phyloP scores from a whole-genome alignment of 2,329 filamentous ascomycete species.

The Phyllosticta citrichinensis region DNA sequence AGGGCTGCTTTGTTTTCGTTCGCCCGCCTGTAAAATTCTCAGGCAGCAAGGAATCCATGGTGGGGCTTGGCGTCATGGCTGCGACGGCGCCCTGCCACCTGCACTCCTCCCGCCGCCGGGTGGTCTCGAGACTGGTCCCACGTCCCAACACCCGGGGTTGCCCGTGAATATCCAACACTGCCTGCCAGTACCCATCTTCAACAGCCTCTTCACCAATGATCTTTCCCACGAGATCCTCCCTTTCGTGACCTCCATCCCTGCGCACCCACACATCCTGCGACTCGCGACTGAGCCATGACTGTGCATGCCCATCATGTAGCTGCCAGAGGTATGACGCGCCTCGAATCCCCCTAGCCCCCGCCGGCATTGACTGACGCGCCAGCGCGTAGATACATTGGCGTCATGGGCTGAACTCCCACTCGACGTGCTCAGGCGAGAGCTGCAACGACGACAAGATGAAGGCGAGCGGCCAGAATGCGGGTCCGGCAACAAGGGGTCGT shows the following conservation, averaged over 20 bases:
- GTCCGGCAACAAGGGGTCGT: conserved; percentile 36
- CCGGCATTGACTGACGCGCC: background rate
- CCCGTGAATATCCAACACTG: background rate
- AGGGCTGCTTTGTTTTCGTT: background rate
- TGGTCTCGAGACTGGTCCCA: background rate
- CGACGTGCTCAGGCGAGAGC: conserved; percentile 38
- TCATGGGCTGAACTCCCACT: conserved; percentile 32
- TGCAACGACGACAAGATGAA: conserved; percentile 38
- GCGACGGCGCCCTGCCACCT: background rate
- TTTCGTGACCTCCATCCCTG: background rate
- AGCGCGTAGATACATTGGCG: background rate
- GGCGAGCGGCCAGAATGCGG: conserved; percentile 42
- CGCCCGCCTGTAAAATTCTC: background rate
- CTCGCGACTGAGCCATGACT: conserved; percentile 3
- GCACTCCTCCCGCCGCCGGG: background rate
- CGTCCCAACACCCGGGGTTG: background rate
- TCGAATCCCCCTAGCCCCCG: background rate
- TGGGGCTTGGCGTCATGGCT: background rate
- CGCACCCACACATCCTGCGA: background rate
- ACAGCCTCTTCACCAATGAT: background rate
- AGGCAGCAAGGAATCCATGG: background rate
- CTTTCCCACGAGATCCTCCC: background rate
- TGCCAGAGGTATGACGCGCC: background rate
- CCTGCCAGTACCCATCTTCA: background rate
- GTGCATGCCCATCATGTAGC: background rate